Percentiles rank a stretch among this genome's conserved stretches.
Evolutionary conservation across 1,284 basidiomycete genomes (phyloP).

Genomic region (Rhizopogon hawkerae): DNA sequence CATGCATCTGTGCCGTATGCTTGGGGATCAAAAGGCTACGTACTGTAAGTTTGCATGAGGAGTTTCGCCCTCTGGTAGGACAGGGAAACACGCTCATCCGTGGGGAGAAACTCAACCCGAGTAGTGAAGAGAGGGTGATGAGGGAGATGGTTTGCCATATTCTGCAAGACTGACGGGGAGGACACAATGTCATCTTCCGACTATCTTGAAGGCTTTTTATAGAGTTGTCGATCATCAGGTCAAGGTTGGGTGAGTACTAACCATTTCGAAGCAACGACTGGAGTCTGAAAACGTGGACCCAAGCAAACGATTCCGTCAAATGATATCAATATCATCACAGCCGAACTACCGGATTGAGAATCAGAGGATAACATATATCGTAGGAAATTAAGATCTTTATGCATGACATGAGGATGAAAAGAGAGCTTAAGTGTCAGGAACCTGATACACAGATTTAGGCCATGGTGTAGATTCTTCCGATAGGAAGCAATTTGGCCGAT

Average conservation of each 20-base stretch:
- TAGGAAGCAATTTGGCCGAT: conserved; percentile 11
- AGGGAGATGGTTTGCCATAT: conserved; percentile 31
- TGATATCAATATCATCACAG: conserved; percentile 11
- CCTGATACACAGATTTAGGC: conserved; percentile 8
- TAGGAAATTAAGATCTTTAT: conserved; percentile 10
- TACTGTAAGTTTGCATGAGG: conserved; percentile 40
- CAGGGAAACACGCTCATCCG: conserved; percentile 37
- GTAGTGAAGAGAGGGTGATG: conserved; percentile 38
- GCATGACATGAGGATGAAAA: conserved; percentile 7
- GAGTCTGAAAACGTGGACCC: conserved; percentile 7
- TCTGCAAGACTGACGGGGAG: conserved; percentile 3
- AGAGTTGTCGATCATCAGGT: conserved; percentile 12
- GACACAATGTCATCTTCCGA: conserved; percentile 1
- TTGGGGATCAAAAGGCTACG: conserved; percentile 13
- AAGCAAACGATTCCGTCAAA: conserved; percentile 9
- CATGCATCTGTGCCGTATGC: conserved; percentile 8
- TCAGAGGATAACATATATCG: conserved; percentile 6
- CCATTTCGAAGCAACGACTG: conserved; percentile 9
- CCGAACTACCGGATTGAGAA: conserved; percentile 13
- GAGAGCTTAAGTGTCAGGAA: conserved; percentile 11
- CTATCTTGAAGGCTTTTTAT: conserved; percentile 11
- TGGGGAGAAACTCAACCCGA: conserved; percentile 34
- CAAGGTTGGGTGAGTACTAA: conserved; percentile 7
- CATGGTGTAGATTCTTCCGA: conserved; percentile 8
- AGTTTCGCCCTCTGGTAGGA: conserved; percentile 41